Percentiles rank a stretch among this genome's conserved stretches.
These are phyloP conservation scores for Geosiphon pyriformis DNA, from an alignment of 192 early-diverging fungal genomes.

Conservation along the genomic window DNA sequence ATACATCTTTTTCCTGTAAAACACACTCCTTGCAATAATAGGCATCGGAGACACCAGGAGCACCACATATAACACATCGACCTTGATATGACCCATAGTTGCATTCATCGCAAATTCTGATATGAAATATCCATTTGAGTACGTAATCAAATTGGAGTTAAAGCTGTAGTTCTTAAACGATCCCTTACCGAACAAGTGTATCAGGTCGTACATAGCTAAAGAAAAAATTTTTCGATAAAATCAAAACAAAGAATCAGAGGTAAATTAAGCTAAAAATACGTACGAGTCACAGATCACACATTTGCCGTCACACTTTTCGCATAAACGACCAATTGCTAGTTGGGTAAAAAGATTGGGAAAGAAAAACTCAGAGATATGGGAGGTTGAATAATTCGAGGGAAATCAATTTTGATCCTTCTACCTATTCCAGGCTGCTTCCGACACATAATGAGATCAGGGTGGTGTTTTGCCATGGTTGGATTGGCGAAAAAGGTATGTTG, in stretches of 20 bases:
- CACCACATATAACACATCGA: constrained; percentile 86
- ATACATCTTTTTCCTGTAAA: constrained; percentile 83
- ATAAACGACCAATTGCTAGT: constrained; percentile 75
- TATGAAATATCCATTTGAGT: neutral
- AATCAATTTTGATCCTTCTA: constrained; percentile 18
- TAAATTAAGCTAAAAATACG: constrained; percentile 10
- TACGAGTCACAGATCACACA: constrained; percentile 95
- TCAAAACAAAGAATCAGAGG: neutral
- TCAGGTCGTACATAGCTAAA: constrained; percentile 76
- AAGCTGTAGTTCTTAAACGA: neutral
- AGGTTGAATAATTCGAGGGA: neutral
- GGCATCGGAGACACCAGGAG: constrained; percentile 83
- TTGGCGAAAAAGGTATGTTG: too few relatives aligned
- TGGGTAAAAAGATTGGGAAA: neutral
- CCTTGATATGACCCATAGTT: constrained; percentile 92
- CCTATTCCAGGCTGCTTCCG: constrained; percentile 89
- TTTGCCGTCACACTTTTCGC: constrained; percentile 85
- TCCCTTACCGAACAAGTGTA: constrained; percentile 56
- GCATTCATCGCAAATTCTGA: constrained; percentile 92
- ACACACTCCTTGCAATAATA: constrained; percentile 94
- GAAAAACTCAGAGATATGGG: neutral
- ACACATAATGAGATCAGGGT: constrained; percentile 92
- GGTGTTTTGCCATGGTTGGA: constrained; percentile 76
- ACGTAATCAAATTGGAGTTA: neutral
- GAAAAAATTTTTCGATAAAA: neutral